A percentile compares a stretch with the other conserved stretches of the same genome.
Evolutionary conservation across 2,329 filamentous ascomycete genomes (phyloP).

Genomic region (Ophiostoma piceae): DNA sequence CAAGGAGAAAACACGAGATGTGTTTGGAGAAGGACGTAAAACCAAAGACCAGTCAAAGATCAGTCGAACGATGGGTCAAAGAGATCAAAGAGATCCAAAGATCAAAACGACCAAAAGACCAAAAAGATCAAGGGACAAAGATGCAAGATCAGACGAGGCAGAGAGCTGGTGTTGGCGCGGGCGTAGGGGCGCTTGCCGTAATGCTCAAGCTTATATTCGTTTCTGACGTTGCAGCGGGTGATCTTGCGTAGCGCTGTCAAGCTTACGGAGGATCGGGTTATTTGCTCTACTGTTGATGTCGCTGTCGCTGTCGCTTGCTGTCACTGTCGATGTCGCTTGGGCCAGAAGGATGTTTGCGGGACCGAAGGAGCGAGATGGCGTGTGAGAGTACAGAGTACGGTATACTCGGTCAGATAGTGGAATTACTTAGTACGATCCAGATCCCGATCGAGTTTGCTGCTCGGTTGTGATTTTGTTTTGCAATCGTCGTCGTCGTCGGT

Average conservation of each 20-base stretch:
- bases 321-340: conserved; percentile 1
- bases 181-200: not conserved
- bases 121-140: too few species aligned
- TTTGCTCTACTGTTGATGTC: not conserved
- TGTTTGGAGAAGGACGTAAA: not conserved
- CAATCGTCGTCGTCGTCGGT: not conserved
- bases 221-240: not conserved
- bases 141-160: not conserved
- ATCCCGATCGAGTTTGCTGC: not conserved
- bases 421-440: not conserved
- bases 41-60: too few species aligned
- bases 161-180: not conserved
- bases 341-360: not conserved
- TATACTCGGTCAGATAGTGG: not conserved
- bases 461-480: not conserved
- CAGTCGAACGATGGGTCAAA: not conserved
- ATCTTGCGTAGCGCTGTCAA: conserved; percentile 4
- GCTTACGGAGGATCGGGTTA: not conserved
- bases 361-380: conserved; percentile 2
- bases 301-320: not conserved
- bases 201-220: not conserved
- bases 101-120: too few species aligned
- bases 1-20: not conserved
- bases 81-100: not conserved
- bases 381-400: not conserved